Conservation (phyloP, 2,329 filamentous ascomycete species). For the Colletotrichum lini region DNA sequence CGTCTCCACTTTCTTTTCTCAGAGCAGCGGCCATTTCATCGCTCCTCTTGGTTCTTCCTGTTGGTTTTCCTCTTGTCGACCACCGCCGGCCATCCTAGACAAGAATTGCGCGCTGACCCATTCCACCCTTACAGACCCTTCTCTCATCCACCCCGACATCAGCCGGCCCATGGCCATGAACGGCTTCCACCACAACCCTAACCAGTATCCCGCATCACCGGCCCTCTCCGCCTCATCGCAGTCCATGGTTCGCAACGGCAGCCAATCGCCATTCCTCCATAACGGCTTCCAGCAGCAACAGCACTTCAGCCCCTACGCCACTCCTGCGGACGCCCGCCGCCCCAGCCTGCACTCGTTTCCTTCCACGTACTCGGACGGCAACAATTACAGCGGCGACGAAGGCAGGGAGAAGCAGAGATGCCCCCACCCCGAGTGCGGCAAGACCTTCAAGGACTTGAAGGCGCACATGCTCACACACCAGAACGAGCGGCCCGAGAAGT, state of each 20-base stretch:
- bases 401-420: conserved; percentile 80
- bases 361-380: conserved; percentile 71
- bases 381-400: conserved; percentile 74
- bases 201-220: conserved; percentile 73
- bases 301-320: conserved; percentile 68
- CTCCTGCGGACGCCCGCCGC: conserved; percentile 68
- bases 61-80: conserved; percentile 62
- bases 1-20: conserved; percentile 65
- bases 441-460: conserved; percentile 90
- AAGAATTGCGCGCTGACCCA: conserved; percentile 54
- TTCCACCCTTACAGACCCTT: conserved; percentile 62
- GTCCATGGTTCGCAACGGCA: conserved; percentile 66
- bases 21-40: conserved; percentile 67
- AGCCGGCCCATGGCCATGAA: conserved; percentile 64
- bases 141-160: conserved; percentile 70
- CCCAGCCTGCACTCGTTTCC: conserved; percentile 78
- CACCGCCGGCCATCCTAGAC: conserved; percentile 42
- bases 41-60: conserved; percentile 66
- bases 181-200: conserved; percentile 63
- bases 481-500: conserved; percentile 92
- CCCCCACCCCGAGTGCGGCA: conserved; percentile 86
- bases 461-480: conserved; percentile 97
- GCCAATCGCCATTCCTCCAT: conserved; percentile 78
- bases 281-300: conserved; percentile 66
- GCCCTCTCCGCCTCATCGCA: conserved; percentile 71